A percentile compares a stretch with the other conserved stretches of the same genome.
Evolutionary conservation across 2,329 filamentous ascomycete species (phyloP).

Genomic region (Colletotrichum destructivum): DNA sequence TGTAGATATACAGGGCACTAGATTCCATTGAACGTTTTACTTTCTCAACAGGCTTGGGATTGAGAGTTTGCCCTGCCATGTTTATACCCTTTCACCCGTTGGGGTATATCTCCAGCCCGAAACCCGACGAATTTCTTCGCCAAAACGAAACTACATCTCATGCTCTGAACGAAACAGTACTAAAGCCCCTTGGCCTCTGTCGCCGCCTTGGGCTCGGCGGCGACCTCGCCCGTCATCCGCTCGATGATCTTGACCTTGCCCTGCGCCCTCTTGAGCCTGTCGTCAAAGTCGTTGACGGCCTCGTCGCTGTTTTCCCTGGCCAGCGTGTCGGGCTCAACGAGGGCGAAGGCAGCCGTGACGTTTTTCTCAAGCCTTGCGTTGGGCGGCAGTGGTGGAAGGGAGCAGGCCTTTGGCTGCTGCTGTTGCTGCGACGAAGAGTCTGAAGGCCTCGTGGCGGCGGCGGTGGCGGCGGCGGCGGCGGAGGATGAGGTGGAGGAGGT

Average conservation of each 20-base stretch:
- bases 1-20: slow-evolving; percentile 51
- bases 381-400: slow-evolving; percentile 58
- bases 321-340: slow-evolving; percentile 84
- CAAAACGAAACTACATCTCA: slow-evolving; percentile 10
- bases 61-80: not conserved
- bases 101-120: slow-evolving; percentile 16
- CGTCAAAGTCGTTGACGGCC: slow-evolving; percentile 91
- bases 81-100: not conserved
- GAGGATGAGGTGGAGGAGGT: too few relatives aligned
- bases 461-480: not conserved
- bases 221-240: slow-evolving; percentile 68
- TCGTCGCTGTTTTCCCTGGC: slow-evolving; percentile 89
- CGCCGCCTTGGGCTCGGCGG: slow-evolving; percentile 15
- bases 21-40: slow-evolving; percentile 46
- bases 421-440: not conserved
- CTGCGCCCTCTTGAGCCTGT: slow-evolving; percentile 85
- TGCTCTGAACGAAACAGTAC: not conserved
- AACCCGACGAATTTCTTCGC: not conserved
- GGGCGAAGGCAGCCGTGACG: slow-evolving; percentile 79
- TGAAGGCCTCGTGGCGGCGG: slow-evolving; percentile 17
- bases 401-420: slow-evolving; percentile 36
- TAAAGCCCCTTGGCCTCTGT: slow-evolving; percentile 21
- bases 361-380: slow-evolving; percentile 84
- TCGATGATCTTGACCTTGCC: slow-evolving; percentile 91
- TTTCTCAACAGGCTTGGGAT: slow-evolving; percentile 1